These are phyloP conservation scores for Cucumis hystrix DNA, from an alignment of 306 rosid species.

Conservation along the genomic window DNA sequence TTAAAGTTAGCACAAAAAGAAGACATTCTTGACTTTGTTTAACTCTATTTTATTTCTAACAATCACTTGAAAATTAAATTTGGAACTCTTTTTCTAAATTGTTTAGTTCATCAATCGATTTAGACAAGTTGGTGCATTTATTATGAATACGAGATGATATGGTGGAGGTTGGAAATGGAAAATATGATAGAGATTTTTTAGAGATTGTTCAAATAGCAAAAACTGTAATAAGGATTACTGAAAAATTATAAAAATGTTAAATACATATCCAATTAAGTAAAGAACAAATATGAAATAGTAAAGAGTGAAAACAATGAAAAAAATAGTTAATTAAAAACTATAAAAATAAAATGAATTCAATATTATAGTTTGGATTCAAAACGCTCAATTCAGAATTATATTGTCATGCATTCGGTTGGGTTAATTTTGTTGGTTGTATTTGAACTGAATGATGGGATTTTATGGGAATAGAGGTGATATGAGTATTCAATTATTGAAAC, in stretches of 20 bases:
- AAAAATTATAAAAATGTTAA: too few species aligned
- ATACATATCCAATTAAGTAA: accelerated
- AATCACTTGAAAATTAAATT: neutral
- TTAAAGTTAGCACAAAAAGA: neutral
- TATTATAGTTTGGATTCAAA: too few species aligned
- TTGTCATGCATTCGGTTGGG: too few species aligned
- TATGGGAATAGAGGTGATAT: neutral
- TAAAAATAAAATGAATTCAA: too few species aligned
- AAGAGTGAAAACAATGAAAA: too few species aligned
- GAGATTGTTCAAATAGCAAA: too few species aligned
- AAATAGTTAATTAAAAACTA: too few species aligned
- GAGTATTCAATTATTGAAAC: neutral
- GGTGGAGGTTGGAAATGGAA: neutral
- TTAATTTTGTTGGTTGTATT: too few species aligned
- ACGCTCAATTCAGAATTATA: too few species aligned
- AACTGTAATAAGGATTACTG: too few species aligned
- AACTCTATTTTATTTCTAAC: neutral
- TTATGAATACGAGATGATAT: neutral
- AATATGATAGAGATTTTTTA: neutral
- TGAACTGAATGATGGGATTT: too few species aligned
- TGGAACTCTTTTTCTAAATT: neutral
- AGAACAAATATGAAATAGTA: too few species aligned
- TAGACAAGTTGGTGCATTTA: neutral
- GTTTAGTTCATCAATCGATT: neutral
- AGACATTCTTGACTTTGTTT: neutral